These are phyloP conservation scores for Penicillium angulare DNA, from an alignment of 495 filamentous ascomycete genomes.

Conservation along the genomic window DNA sequence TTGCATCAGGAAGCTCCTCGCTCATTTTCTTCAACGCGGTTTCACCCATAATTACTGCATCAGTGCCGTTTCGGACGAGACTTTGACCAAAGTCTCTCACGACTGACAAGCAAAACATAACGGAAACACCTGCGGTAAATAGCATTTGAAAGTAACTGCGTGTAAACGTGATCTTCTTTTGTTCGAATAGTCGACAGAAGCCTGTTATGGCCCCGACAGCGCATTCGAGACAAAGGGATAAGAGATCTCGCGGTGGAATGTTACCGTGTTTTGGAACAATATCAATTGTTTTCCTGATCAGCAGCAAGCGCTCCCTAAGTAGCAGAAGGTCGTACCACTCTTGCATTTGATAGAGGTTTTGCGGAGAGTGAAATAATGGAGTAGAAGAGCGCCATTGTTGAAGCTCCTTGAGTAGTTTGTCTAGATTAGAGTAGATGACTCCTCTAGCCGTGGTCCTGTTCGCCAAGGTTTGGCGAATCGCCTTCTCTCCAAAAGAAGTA, in stretches of 20 bases:
- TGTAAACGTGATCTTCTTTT: conserved; percentile 23
- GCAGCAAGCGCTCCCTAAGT: conserved; percentile 20
- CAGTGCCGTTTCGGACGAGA: conserved; percentile 8
- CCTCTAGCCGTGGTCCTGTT: conserved; percentile 10
- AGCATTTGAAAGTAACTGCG: conserved; percentile 33
- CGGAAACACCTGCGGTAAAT: conserved; percentile 25
- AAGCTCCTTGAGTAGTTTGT: conserved; percentile 19
- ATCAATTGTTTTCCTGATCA: conserved; percentile 27
- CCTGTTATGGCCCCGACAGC: conserved; percentile 17
- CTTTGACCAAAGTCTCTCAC: conserved; percentile 12
- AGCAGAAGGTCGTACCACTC: conserved; percentile 28
- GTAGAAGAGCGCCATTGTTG: conserved; percentile 19
- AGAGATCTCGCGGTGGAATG: conserved; percentile 20
- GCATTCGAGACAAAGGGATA: conserved; percentile 19
- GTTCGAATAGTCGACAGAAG: conserved; percentile 24
- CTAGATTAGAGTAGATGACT: conserved; percentile 17
- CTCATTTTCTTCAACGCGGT: conserved; percentile 18
- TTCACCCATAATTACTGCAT: conserved; percentile 15
- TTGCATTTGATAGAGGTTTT: conserved; percentile 23
- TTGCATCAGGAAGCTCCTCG: conserved; percentile 22
- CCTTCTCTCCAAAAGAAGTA: conserved; percentile 12
- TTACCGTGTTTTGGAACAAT: conserved; percentile 22
- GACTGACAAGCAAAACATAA: conserved; percentile 27
- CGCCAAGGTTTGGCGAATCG: neutral
- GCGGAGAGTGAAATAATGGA: conserved; percentile 16